Conservation (phyloP, 139 green algal species). For the Chlamydomonas incerta region DNA sequence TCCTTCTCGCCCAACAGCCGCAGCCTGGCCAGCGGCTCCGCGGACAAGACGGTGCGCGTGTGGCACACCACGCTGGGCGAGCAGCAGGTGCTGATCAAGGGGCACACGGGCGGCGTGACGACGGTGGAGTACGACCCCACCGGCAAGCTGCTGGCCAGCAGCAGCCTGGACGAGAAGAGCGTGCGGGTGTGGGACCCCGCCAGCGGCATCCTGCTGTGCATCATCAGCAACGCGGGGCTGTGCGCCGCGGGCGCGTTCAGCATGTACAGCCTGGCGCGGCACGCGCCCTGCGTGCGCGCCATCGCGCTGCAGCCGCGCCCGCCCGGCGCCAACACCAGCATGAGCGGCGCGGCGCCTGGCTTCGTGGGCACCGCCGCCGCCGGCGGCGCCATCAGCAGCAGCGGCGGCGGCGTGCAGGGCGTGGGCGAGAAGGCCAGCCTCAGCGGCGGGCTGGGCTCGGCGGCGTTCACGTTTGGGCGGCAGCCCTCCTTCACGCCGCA, state of each 20-base stretch:
- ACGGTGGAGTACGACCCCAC: conserved; percentile 2
- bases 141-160: conserved; percentile 29
- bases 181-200: conserved; percentile 41
- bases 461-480: neutral
- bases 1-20: conserved; percentile 25
- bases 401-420: neutral
- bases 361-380: neutral
- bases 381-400: neutral
- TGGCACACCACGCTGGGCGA: conserved; percentile 12
- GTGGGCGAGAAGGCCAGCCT: neutral
- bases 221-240: conserved; percentile 30
- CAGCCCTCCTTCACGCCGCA: conserved; percentile 20
- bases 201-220: conserved; percentile 7
- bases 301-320: conserved; percentile 13
- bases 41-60: conserved; percentile 34
- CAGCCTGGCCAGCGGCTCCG: neutral
- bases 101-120: neutral
- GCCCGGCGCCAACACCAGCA: neutral
- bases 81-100: conserved; percentile 27
- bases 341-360: neutral
- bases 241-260: conserved; percentile 25
- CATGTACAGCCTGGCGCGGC: conserved; percentile 30
- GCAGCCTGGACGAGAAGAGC: conserved; percentile 25
- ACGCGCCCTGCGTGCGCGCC: conserved; percentile 27
- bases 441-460: too few relatives aligned